Evolutionary conservation across 2,329 filamentous ascomycete species (phyloP).

Genomic region (Penicillium glabrum): DNA sequence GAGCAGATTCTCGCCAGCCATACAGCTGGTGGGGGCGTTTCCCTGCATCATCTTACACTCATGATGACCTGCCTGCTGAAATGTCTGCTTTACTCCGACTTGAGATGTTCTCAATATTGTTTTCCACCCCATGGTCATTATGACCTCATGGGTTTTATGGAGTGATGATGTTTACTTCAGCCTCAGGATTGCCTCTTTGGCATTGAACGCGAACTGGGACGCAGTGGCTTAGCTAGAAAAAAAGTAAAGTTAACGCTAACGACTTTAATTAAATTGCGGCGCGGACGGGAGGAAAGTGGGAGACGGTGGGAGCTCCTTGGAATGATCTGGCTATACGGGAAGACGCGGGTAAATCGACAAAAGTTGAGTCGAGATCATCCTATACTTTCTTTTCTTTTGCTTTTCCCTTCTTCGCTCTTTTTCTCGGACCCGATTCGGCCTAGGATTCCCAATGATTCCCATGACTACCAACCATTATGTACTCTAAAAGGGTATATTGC

Average conservation of each 20-base stretch:
- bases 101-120: neutral
- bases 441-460: neutral
- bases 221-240: neutral
- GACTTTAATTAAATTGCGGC: constrained; percentile 1
- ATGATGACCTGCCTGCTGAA: constrained; percentile 9
- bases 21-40: constrained; percentile 5
- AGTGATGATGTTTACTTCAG: neutral
- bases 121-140: too few species aligned
- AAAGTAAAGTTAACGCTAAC: constrained; percentile 1
- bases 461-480: neutral
- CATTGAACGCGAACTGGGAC: neutral
- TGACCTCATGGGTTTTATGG: neutral
- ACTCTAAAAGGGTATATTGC: neutral
- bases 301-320: neutral
- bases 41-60: constrained; percentile 20
- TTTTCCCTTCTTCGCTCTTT: too few species aligned
- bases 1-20: neutral
- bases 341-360: too few species aligned
- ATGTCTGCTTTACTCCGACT: neutral
- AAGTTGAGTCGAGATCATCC: too few species aligned
- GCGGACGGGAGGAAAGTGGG: neutral
- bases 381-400: neutral
- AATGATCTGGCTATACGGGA: neutral
- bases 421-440: too few species aligned
- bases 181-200: neutral